Evolutionary conservation across 768 basidiomycete species (phyloP), one percentile per base, ranked within the genome.

Genomic region (Boletus reticulatus): DNA sequence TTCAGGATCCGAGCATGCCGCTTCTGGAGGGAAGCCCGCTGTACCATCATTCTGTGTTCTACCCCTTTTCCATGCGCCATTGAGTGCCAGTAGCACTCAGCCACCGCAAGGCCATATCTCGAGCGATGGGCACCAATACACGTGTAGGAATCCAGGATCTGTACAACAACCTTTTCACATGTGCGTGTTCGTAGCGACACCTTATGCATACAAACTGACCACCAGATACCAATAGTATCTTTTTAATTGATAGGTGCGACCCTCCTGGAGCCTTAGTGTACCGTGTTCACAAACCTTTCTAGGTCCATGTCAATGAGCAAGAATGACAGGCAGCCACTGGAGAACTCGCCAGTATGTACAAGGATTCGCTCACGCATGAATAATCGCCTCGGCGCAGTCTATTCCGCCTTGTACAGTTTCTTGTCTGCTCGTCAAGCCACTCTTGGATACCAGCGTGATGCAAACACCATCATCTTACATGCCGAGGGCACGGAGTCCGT

Each of bases 371-470:
- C 57, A 5, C 55, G 53, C 8, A 69, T 68, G 48, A 67, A 80
- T 49, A 79, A 86, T 62, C 70, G 84, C n/a, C 72, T 83, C 11
- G 84, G 84, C 1, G 82, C 84, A 0, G 84, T 83, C 3, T 80
- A 78, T 32, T 76, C 80, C 5, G 75, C 84, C 1, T 58, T 85
- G 6, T 66, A 82, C 55, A 69, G 65, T 17, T 85, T 85, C 61
- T 86, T 81, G 83, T 59, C 67, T 1, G 76, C 85, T 3, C 76
- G 84, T 4, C 72, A 75, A 29, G 67, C 73, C 14, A 73, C 76
- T 9, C 31, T 72, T 43, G 61, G 62, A 51, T 4, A 50, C 6
- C 73, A 78, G 13, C 68, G 74, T 20, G 84, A 85, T 62, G 73
- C 84, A 2, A 84, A 86, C 56, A 83, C 78, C 8, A 66, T 86